Conservation (phyloP, 202 grass and related monocot genomes). For the Panicum virgatum region DNA sequence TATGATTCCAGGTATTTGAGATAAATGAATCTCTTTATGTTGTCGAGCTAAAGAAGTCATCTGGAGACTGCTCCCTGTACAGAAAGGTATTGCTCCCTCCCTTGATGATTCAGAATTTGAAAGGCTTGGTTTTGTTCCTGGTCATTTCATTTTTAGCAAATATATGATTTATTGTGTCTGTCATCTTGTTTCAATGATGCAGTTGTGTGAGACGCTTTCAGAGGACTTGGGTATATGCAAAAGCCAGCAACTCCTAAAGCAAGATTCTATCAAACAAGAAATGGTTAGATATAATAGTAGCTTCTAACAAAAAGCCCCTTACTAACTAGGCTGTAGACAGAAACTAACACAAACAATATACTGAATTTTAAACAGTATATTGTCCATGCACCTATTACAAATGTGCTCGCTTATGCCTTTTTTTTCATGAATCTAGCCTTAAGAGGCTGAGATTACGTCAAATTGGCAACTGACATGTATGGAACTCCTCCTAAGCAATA, state of each 20-base stretch:
- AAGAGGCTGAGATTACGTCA: slow-evolving; percentile 7
- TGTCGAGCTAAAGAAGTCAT: slow-evolving; percentile 77
- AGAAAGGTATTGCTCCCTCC: slow-evolving; percentile 54
- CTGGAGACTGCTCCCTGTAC: slow-evolving; percentile 72
- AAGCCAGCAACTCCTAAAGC: slow-evolving; percentile 51
- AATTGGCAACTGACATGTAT: slow-evolving; percentile 10
- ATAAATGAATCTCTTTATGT: slow-evolving; percentile 80
- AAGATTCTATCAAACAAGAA: slow-evolving; percentile 49
- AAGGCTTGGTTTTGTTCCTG: background rate
- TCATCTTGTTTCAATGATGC: slow-evolving; percentile 34
- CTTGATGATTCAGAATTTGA: background rate
- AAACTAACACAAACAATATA: slow-evolving; percentile 23
- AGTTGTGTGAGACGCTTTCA: slow-evolving; percentile 72
- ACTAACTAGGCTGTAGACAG: slow-evolving; percentile 31
- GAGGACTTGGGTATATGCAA: slow-evolving; percentile 61
- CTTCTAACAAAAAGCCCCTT: slow-evolving; percentile 34
- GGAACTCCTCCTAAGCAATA: background rate
- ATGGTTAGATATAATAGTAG: slow-evolving; percentile 48
- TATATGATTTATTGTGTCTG: slow-evolving; percentile 6
- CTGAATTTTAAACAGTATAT: slow-evolving; percentile 23
- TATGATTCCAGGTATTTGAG: slow-evolving; percentile 68
- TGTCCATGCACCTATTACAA: background rate
- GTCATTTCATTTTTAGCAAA: background rate
- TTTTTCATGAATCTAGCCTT: slow-evolving; percentile 24
- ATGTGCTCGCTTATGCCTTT: background rate